Evolutionary conservation across 2,329 filamentous ascomycete genomes (phyloP).

Genomic region (Fulvia fulva): DNA sequence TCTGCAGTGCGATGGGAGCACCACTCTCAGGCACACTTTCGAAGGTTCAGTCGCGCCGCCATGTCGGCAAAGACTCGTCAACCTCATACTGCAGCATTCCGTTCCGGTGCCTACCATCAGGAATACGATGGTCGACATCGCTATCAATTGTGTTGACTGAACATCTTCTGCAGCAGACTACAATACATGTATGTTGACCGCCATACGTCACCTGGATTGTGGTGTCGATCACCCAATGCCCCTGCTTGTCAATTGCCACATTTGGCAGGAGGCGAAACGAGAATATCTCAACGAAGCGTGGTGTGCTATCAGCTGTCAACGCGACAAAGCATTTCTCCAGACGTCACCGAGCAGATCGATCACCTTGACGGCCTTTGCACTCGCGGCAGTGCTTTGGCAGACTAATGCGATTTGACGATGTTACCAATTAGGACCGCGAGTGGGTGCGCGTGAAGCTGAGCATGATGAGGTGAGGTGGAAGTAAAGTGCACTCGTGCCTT

Average conservation of each 20-base stretch:
- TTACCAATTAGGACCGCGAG: too few relatives aligned
- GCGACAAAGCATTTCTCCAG: neutral
- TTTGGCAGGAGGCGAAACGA: neutral
- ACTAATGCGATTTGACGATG: too few relatives aligned
- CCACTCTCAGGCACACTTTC: slow-evolving; percentile 7
- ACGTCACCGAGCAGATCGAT: neutral
- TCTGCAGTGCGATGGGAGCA: slow-evolving; percentile 4
- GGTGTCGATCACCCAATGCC: neutral
- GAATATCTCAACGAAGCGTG: neutral
- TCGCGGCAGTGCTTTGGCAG: too few relatives aligned
- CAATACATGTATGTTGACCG: neutral
- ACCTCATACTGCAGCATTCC: neutral
- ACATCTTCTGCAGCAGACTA: neutral
- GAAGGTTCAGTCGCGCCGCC: slow-evolving; percentile 10
- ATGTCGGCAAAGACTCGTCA: slow-evolving; percentile 5
- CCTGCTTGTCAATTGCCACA: neutral
- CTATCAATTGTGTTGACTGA: neutral
- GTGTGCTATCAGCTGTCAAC: neutral
- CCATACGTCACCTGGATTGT: neutral
- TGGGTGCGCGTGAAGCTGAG: too few relatives aligned
- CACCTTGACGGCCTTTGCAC: too few relatives aligned
- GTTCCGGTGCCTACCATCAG: neutral
- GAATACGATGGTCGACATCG: neutral
- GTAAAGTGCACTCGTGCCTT: too few relatives aligned
- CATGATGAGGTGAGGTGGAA: too few relatives aligned